phyloP scores from a whole-genome alignment of 2,329 filamentous ascomycete species.

The Fusarium nygamai region DNA sequence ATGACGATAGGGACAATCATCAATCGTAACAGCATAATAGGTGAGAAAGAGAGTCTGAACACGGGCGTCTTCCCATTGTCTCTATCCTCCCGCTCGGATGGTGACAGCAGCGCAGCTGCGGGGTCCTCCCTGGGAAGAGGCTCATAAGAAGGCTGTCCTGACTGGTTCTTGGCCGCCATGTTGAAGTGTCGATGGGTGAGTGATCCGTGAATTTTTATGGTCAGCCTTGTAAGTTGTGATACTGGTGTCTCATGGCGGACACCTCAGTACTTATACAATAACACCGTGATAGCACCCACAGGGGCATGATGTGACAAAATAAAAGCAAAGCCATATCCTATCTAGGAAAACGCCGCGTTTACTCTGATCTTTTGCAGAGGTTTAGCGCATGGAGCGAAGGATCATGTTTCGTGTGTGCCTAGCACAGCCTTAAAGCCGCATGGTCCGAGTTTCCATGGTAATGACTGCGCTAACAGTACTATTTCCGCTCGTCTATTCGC shows the following conservation, averaged over 20 bases:
- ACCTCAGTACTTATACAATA: slow-evolving; percentile 20
- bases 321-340: neutral
- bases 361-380: neutral
- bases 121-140: slow-evolving; percentile 32
- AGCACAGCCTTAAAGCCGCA: slow-evolving; percentile 23
- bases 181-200: neutral
- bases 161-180: slow-evolving; percentile 30
- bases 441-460: slow-evolving; percentile 17
- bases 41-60: slow-evolving; percentile 28
- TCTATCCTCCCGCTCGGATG: slow-evolving; percentile 1
- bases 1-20: slow-evolving; percentile 25
- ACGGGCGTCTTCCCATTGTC: slow-evolving; percentile 20
- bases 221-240: neutral
- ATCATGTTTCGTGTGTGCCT: slow-evolving; percentile 18
- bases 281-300: neutral
- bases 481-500: slow-evolving; percentile 10
- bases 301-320: neutral
- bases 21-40: slow-evolving; percentile 26
- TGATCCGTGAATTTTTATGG: neutral
- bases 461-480: slow-evolving; percentile 1
- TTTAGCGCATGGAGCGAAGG: neutral
- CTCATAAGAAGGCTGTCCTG: slow-evolving; percentile 18
- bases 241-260: neutral
- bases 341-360: slow-evolving; percentile 19
- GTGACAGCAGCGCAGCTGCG: slow-evolving; percentile 24